Evolutionary conservation across 2,329 filamentous ascomycete species (phyloP).

Genomic region (Beauveria caledonica): DNA sequence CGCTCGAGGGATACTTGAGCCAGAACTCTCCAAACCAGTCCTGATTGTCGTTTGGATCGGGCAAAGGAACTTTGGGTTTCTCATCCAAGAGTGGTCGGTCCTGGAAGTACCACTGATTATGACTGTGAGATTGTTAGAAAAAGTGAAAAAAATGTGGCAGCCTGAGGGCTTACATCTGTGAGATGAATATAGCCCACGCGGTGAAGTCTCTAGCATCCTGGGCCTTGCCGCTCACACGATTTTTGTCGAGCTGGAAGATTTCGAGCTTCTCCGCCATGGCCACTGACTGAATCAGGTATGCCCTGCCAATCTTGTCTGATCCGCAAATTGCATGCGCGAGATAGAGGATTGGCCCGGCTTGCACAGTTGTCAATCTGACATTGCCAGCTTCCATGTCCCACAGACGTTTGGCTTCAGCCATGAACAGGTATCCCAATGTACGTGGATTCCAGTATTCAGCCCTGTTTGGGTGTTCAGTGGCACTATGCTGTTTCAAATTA

Average conservation of each 20-base stretch:
- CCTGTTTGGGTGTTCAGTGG: slow-evolving; percentile 18
- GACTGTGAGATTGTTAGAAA: slow-evolving; percentile 12
- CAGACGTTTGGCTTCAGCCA: slow-evolving; percentile 30
- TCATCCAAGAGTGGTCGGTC: slow-evolving; percentile 21
- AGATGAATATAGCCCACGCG: slow-evolving; percentile 29
- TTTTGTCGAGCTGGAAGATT: slow-evolving; percentile 20
- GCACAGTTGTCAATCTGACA: slow-evolving; percentile 26
- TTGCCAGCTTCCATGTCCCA: slow-evolving; percentile 27
- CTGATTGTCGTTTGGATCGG: slow-evolving; percentile 17
- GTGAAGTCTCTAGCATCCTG: slow-evolving; percentile 19
- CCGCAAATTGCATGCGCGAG: slow-evolving; percentile 25
- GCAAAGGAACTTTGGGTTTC: slow-evolving; percentile 24
- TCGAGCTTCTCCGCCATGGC: slow-evolving; percentile 24
- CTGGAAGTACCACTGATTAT: slow-evolving; percentile 20
- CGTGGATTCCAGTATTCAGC: slow-evolving; percentile 29
- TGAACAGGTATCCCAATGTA: slow-evolving; percentile 27
- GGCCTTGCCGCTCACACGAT: slow-evolving; percentile 15
- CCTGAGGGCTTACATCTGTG: slow-evolving; percentile 21
- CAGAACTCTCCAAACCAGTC: slow-evolving; percentile 29
- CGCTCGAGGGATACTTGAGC: slow-evolving; percentile 26
- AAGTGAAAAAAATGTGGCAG: neutral
- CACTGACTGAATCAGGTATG: slow-evolving; percentile 25
- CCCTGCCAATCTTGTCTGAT: slow-evolving; percentile 27
- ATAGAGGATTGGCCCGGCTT: slow-evolving; percentile 27
- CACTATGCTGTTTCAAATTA: neutral